phyloP scores from a whole-genome alignment of 306 rosid genomes.

The Ceratonia siliqua region DNA sequence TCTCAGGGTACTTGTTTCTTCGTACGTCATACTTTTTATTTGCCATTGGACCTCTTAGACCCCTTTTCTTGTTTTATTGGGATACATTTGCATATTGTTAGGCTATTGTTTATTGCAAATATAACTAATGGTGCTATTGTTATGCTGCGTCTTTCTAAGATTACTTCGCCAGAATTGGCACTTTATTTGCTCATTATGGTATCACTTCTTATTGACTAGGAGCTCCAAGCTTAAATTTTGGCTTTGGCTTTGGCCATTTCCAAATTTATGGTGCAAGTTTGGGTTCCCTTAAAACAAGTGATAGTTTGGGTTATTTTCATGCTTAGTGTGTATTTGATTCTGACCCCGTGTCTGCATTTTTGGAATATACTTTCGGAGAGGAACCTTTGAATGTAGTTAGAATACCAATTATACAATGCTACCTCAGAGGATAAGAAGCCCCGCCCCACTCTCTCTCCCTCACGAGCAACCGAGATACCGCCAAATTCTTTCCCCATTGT shows the following conservation, averaged over 20 bases:
- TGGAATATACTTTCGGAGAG: neutral
- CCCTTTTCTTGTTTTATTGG: neutral
- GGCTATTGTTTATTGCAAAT: neutral
- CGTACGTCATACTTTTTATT: neutral
- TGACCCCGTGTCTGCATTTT: neutral
- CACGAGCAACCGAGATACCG: too few species aligned
- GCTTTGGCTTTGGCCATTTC: neutral
- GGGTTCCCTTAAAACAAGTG: neutral
- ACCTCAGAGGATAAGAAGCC: neutral
- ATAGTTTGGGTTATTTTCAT: neutral
- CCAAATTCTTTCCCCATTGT: neutral
- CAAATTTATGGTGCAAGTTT: slow-evolving; percentile 8
- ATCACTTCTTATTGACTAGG: too few species aligned
- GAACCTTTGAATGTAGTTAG: neutral
- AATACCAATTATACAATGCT: neutral
- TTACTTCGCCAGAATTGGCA: neutral
- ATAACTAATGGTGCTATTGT: neutral
- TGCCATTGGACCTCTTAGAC: neutral
- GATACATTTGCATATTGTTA: neutral
- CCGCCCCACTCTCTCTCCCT: neutral
- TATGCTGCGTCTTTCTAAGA: neutral
- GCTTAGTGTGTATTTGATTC: neutral
- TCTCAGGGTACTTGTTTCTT: slow-evolving; percentile 54
- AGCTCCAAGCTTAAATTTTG: neutral
- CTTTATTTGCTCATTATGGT: neutral